phyloP scores from a whole-genome alignment of 441 rosid genomes.

The Sinapis alba region DNA sequence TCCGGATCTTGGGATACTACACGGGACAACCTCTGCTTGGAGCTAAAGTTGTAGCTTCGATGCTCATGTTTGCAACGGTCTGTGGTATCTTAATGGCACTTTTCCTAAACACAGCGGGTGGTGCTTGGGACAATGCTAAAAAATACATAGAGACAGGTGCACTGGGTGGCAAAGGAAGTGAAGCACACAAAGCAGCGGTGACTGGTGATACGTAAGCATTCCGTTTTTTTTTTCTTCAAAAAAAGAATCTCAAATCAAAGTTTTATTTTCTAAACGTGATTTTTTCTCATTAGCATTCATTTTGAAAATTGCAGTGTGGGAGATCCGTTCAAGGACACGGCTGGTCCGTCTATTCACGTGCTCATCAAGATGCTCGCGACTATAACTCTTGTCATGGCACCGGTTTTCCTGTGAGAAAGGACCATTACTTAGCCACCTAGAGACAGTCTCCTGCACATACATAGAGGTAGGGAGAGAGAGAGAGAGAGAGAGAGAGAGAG shows the following conservation, averaged over 20 bases:
- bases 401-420: conserved; percentile 44
- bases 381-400: conserved; percentile 74
- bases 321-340: conserved; percentile 98
- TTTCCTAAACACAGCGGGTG: conserved; percentile 96
- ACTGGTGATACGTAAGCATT: conserved; percentile 95
- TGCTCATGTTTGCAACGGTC: conserved; percentile 97
- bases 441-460: conserved; percentile 37
- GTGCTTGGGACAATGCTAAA: conserved; percentile 99
- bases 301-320: conserved; percentile 74
- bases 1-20: conserved; percentile 86
- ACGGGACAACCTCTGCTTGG: conserved; percentile 96
- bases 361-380: conserved; percentile 98
- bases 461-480: conserved; percentile 30
- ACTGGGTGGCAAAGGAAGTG: conserved; percentile 98
- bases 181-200: conserved; percentile 93
- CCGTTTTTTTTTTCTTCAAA: neutral
- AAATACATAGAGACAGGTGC: conserved; percentile 95
- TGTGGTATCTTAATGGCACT: conserved; percentile 98
- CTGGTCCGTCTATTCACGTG: conserved; percentile 96
- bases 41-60: conserved; percentile 91
- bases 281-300: conserved; percentile 7
- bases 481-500: conserved; percentile 25
- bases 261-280: neutral
- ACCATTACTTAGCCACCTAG: conserved; percentile 2
- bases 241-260: neutral